These are phyloP conservation scores for Sphenostylis stenocarpa DNA, from an alignment of 306 rosid genomes.

Conservation along the genomic window DNA sequence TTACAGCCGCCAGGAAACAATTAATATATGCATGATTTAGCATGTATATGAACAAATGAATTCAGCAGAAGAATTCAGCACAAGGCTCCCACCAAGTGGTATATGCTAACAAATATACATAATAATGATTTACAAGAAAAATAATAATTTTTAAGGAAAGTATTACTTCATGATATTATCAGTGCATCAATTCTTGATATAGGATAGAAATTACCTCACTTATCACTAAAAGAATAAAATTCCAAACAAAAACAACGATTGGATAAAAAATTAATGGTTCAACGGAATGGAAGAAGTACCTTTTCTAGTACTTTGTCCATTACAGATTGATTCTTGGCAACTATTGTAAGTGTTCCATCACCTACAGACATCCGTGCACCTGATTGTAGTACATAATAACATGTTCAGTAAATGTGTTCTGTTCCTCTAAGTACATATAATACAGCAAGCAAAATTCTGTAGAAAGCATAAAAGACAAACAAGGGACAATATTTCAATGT, in stretches of 20 bases:
- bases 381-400: constrained; percentile 37
- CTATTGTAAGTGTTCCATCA: constrained; percentile 87
- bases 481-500: neutral
- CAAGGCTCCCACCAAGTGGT: neutral
- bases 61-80: neutral
- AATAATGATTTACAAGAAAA: constrained; percentile 9
- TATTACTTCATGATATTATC: neutral
- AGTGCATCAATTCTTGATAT: constrained; percentile 18
- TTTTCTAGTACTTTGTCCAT: constrained; percentile 81
- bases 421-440: neutral
- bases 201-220: constrained; percentile 13
- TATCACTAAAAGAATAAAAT: neutral
- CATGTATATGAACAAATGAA: neutral
- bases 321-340: constrained; percentile 75
- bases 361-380: constrained; percentile 87
- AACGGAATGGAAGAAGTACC: constrained; percentile 49
- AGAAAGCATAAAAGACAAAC: constrained; percentile 22
- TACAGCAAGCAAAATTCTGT: neutral
- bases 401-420: constrained; percentile 24
- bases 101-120: neutral
- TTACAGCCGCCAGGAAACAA: neutral
- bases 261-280: neutral
- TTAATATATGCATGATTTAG: neutral
- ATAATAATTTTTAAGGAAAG: neutral
- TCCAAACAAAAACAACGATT: neutral